Evolutionary conservation across 2,329 filamentous ascomycete species (phyloP), one percentile per base, ranked within the genome.

Genomic region (Simplicillium sp.): DNA sequence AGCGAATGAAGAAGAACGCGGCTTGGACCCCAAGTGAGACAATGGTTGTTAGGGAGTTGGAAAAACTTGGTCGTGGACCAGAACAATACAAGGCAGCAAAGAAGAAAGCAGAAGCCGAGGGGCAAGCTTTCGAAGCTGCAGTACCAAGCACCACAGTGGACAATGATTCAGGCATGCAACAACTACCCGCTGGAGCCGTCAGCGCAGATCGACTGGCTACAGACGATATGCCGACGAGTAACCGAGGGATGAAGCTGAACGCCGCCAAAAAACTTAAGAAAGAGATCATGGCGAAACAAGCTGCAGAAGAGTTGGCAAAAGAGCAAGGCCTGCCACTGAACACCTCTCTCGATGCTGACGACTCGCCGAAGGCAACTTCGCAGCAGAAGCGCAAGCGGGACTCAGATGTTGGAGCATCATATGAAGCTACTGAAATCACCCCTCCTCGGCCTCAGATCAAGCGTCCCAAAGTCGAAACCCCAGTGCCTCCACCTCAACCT

Each of bases 1-100:
- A 92, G 62, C 74, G 83, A 14, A 92, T 92, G 86, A 92, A 92
- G 73, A 92, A 92, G 70, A 92, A 92, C 54, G 83, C 85, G 0
- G 81, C 85, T 4, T 92, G 86, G 86, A 80, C 77, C 3, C 86
- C 86, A 0, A 89, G 84, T 47, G 83, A 87, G 51, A 89, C 86
- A 0, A 92, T 92, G 86, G 85, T 90, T 47, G 77, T 83, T 13
- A 72, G 85, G 25, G 85, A 90, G 59, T 73, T 92, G 1, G 84
- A 84, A 56, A 68, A 70, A 15, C 71, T 87, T 14, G 80, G 80
- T 1, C 79, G 86, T 35, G 80, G 80, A 3, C 69, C 77, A 13
- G 78, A 81, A 39, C 75, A 75, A 7, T 82, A 74, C 50, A 68
- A 65, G 34, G 68, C 69, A 35, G 80, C 81, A 7, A 79, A 80